phyloP scores from a whole-genome alignment of 495 filamentous ascomycete species.

The Penicillium odoratum region DNA sequence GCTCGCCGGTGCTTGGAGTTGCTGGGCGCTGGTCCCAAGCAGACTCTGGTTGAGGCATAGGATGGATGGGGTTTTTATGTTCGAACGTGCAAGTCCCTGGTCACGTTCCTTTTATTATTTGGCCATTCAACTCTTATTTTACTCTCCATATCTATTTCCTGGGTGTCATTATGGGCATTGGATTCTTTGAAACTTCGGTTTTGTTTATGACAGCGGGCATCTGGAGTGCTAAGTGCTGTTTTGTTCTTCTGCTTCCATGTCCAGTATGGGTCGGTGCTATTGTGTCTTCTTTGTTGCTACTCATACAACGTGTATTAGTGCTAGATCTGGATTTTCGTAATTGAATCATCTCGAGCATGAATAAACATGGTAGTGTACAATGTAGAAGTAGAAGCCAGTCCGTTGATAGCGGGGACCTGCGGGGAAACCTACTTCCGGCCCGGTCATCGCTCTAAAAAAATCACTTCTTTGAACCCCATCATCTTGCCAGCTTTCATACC shows the following conservation, averaged over 20 bases:
- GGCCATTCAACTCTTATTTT: conserved; percentile 15
- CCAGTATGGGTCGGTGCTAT: conserved; percentile 24
- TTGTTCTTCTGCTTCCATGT: conserved; percentile 16
- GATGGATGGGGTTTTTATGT: not conserved
- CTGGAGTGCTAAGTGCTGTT: conserved; percentile 33
- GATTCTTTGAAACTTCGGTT: conserved; percentile 26
- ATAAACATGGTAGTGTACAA: not conserved
- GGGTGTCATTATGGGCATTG: conserved; percentile 41
- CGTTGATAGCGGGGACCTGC: not conserved
- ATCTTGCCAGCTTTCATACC: conserved; percentile 3
- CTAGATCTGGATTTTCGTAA: conserved; percentile 35
- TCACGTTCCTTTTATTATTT: conserved; percentile 21
- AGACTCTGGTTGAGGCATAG: conserved; percentile 58
- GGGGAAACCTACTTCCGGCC: conserved; percentile 23
- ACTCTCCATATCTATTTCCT: conserved; percentile 16
- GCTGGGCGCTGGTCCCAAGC: conserved; percentile 62
- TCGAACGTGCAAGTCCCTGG: conserved; percentile 9
- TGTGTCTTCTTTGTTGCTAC: conserved; percentile 28
- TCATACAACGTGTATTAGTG: conserved; percentile 37
- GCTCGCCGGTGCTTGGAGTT: conserved; percentile 87
- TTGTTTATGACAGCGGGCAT: conserved; percentile 39
- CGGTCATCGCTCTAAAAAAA: conserved; percentile 19
- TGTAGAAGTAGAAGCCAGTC: no score
- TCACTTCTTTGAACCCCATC: conserved; percentile 2
- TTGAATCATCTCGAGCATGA: conserved; percentile 18